Evolutionary conservation across 768 basidiomycete genomes (phyloP), one percentile per base, ranked within the genome.

Genomic region (Pleurotus giganteus): DNA sequence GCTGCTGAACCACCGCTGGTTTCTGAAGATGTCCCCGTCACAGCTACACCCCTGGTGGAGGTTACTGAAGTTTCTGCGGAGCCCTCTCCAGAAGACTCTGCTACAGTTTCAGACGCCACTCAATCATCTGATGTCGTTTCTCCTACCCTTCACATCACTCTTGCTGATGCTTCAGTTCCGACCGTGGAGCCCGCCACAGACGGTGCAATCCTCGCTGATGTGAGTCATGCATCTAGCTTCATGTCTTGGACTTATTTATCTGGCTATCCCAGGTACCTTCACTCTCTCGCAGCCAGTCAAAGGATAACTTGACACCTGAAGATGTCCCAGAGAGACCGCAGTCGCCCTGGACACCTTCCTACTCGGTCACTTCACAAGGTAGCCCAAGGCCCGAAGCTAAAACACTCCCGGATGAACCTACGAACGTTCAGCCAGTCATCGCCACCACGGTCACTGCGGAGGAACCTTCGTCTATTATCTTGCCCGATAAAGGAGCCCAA

Each of bases 311-410:
- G 23, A 51, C 49, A 51, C 49, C 34, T 24, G 21, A 56, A 11
- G 44, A 47, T 27, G 36, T 21, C 23, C 47, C 47, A 11, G 62
- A 65, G 47, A 60, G 65, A 32, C 61, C 63, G 3, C 64, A 60
- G 53, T 65, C 65, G 1, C 65, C 63, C n/a, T 65, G 64, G 64
- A 65, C 61, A 21, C 59, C 63, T 12, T 65, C 63, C 9, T 64
- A 64, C 36, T 65, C 63, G 2, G 63, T 65, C 29, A 57, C 58
- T 8, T 43, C 44, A 2, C 63, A 65, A 54, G 63, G 64, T 32
- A 57, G 51, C 17, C 34, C 56, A 43, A 37, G 37, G 2, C 39
- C 26, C n/a, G 26, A 28, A 15, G 58, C 59, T 24, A 44, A 54
- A 39, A 32, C 23, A 24, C 46, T 21, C 17, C 21, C 26, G 8